These are phyloP conservation scores for Phytomonas francai DNA, from an alignment of 208 protist species.

Conservation along the genomic window DNA sequence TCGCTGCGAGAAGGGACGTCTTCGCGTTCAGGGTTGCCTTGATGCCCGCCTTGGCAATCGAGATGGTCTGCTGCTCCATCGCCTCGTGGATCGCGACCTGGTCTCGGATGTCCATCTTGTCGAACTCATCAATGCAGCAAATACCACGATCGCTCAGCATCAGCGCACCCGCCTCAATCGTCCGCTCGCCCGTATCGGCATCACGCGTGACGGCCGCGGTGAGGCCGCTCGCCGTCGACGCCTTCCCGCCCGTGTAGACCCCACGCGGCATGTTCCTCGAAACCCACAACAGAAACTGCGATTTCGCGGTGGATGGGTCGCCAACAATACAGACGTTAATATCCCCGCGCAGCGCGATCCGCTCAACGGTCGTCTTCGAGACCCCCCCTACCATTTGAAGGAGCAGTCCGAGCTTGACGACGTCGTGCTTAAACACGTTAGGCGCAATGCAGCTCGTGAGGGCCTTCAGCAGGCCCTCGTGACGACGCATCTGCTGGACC, in stretches of 20 bases:
- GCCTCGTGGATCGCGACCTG: slow-evolving; percentile 99
- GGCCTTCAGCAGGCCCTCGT: slow-evolving; percentile 78
- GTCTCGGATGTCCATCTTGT: slow-evolving; percentile 99
- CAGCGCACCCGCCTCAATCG: slow-evolving; percentile 99
- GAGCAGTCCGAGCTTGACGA: slow-evolving; percentile 98
- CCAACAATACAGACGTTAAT: slow-evolving; percentile 99
- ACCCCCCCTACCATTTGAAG: slow-evolving; percentile 99
- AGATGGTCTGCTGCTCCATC: slow-evolving; percentile 99
- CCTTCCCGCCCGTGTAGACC: slow-evolving; percentile 98
- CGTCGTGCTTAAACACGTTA: slow-evolving; percentile 95
- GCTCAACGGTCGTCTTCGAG: slow-evolving; percentile 94
- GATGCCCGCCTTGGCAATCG: slow-evolving; percentile 97
- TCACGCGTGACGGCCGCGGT: slow-evolving; percentile 97
- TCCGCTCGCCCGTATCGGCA: slow-evolving; percentile 98
- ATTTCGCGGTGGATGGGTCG: slow-evolving; percentile 99
- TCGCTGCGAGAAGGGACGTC: slow-evolving; percentile 96
- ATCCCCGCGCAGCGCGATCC: slow-evolving; percentile 95
- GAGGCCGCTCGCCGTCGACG: slow-evolving; percentile 94
- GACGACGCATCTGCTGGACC: slow-evolving; percentile 73
- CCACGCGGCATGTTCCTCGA: slow-evolving; percentile 89
- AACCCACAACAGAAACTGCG: slow-evolving; percentile 99
- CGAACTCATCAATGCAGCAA: slow-evolving; percentile 99
- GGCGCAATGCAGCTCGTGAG: slow-evolving; percentile 90
- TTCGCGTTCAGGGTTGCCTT: slow-evolving; percentile 99
- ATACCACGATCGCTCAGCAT: slow-evolving; percentile 99